Base-by-base conservation (phyloP, 306 rosid genomes). In the Castanea sativa region DNA sequence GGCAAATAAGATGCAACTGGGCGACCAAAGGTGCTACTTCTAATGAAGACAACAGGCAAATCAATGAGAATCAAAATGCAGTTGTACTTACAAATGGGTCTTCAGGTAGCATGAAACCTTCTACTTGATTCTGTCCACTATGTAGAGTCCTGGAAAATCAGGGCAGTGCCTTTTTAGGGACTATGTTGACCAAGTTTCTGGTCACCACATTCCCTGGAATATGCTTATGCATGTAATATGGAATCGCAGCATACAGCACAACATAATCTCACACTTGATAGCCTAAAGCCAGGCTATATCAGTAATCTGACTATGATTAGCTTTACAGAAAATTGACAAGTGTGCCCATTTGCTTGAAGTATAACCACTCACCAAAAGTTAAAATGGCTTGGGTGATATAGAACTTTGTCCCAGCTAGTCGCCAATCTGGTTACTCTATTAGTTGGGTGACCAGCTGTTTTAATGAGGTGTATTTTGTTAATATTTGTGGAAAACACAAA, bases 1-100 rank as follows among this genome's bases (percentile, higher is more conserved):
- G 92, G 80, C 89, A 88, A 80, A 88, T 88, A 81, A 72, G 92
- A 60, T 88, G 89, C 86, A 88, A 88, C 74, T 86, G 92, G 92
- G 92, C 89, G 67, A 84, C 92, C 33, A 88, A 88, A 83, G 89
- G 92, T 53, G 86, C 88, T 82, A 81, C 86, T 81, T 59, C 70
- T 53, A 86, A 5, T 73, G 92, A 88, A 70, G 92, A 88, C 71
- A 87, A 88, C 71, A 87, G 82, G 72, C 72, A 67, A 76, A 86
- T 55, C 80, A 84, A 67, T 80, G 92, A 88, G 79, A 83, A 7
- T 76, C 89, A 88, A 86, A 88, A 84, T 72, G 86, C 89, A 32
- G 92, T 88, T 74, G 85, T 86, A 64, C 92, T 88, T 59, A 84
- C 92, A 32, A 88, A 86, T 84, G 92, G 92, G 73, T 86, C 92